Percentiles rank a stretch among this genome's conserved stretches.
These are phyloP conservation scores for Mycena galopus DNA, from an alignment of 768 basidiomycete genomes.

Conservation along the genomic window DNA sequence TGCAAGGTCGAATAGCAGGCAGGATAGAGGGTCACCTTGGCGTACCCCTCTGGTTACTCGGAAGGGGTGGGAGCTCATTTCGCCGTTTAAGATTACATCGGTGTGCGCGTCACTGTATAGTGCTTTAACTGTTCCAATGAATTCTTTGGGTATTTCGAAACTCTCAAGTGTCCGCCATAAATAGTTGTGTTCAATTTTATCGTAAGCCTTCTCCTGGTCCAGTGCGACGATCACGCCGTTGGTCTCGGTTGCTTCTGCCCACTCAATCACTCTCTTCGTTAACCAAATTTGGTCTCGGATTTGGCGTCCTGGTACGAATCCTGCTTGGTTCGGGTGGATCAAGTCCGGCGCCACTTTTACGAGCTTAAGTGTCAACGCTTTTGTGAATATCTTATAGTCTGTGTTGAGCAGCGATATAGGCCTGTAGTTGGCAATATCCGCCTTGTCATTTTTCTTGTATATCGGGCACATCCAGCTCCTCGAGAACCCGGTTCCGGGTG, in stretches of 20 bases:
- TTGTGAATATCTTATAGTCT: too few species aligned
- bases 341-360: not conserved
- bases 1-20: too few species aligned
- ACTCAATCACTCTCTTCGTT: too few species aligned
- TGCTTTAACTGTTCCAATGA: not conserved
- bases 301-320: not conserved
- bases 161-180: not conserved
- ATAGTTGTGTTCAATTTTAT: too few species aligned
- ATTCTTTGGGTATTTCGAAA: not conserved
- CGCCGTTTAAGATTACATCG: not conserved
- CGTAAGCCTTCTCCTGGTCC: too few species aligned
- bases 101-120: not conserved
- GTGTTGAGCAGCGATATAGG: too few species aligned
- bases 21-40: not conserved
- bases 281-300: too few species aligned
- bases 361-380: not conserved
- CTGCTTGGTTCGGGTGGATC: not conserved
- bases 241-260: too few species aligned
- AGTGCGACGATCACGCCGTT: too few species aligned
- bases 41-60: not conserved
- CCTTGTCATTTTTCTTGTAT: too few species aligned
- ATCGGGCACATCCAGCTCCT: constrained; percentile 1
- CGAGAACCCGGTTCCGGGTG: not conserved
- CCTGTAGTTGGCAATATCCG: too few species aligned
- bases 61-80: not conserved